Conservation (phyloP, 306 rosid genomes). For the Inga laurina region DNA sequence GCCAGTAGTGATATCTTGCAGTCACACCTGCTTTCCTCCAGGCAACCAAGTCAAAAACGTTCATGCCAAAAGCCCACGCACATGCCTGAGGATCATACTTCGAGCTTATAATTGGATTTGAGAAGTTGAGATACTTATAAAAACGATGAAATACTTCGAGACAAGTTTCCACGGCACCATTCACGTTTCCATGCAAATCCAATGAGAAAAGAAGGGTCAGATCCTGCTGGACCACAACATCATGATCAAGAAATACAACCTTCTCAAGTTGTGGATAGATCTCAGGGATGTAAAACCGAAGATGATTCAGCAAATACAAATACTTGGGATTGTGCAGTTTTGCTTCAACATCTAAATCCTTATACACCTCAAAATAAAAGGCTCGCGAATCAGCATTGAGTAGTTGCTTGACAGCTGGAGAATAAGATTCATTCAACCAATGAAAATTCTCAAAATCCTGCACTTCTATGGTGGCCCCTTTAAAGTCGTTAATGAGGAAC, state of each 20-base stretch:
- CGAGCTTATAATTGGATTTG: conserved; percentile 78
- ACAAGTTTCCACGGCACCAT: conserved; percentile 95
- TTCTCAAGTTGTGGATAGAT: conserved; percentile 90
- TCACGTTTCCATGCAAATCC: conserved; percentile 88
- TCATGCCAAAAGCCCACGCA: conserved; percentile 95
- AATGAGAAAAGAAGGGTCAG: conserved; percentile 79
- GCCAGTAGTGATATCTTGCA: conserved; percentile 85
- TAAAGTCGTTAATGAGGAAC: conserved; percentile 76
- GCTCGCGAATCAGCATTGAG: conserved; percentile 53
- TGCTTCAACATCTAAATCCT: conserved; percentile 54
- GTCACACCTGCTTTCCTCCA: conserved; percentile 87
- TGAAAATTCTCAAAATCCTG: conserved; percentile 72
- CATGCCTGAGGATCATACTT: conserved; percentile 91
- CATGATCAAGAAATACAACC: conserved; percentile 91
- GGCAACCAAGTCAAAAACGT: conserved; percentile 73
- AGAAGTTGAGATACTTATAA: conserved; percentile 87
- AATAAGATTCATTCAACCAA: conserved; percentile 79
- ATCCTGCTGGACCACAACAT: conserved; percentile 89
- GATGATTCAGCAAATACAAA: conserved; percentile 71
- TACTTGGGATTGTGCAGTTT: conserved; percentile 67
- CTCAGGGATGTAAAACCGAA: conserved; percentile 92
- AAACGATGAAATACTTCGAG: conserved; percentile 88
- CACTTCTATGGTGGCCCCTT: conserved; percentile 78
- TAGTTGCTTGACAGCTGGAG: conserved; percentile 69
- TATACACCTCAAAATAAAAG: conserved; percentile 59